Conservation (phyloP, 1,139 yeast species). For the Blastobotrys persicus region DNA sequence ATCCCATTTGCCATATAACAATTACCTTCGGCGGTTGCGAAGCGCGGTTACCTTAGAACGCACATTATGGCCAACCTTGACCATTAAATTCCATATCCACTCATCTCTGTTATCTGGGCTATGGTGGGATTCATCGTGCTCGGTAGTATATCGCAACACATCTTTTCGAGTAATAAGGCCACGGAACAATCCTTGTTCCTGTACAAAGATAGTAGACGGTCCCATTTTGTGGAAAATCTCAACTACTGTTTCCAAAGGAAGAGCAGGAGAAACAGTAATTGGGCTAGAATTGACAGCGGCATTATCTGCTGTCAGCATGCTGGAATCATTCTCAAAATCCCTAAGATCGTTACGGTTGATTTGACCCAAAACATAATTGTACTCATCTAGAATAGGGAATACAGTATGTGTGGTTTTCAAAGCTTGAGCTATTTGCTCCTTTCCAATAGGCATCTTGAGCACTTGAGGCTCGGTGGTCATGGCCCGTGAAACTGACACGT, state of each 20-base stretch:
- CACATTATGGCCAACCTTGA: background rate
- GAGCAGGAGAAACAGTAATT: constrained; percentile 52
- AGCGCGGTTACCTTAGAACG: background rate
- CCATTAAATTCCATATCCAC: constrained; percentile 5
- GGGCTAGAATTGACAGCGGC: constrained; percentile 58
- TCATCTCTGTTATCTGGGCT: constrained; percentile 1
- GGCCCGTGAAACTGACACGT: constrained; percentile 56
- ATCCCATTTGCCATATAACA: too few species aligned
- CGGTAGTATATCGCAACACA: constrained; percentile 47
- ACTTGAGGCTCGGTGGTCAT: constrained; percentile 59
- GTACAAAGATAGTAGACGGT: constrained; percentile 70
- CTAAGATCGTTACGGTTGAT: constrained; percentile 7
- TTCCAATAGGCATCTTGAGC: background rate
- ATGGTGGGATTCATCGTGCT: background rate
- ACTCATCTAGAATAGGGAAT: constrained; percentile 33
- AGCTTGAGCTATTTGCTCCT: background rate
- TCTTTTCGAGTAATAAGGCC: constrained; percentile 72
- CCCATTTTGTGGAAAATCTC: constrained; percentile 78
- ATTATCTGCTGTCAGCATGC: background rate
- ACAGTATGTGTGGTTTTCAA: constrained; percentile 56
- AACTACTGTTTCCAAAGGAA: constrained; percentile 61
- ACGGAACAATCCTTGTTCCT: constrained; percentile 49
- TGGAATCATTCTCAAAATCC: background rate
- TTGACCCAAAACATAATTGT: constrained; percentile 13
- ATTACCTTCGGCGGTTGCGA: background rate